Conservation (phyloP, 495 filamentous ascomycete genomes). For the Aspergillus sclerotioniger region DNA sequence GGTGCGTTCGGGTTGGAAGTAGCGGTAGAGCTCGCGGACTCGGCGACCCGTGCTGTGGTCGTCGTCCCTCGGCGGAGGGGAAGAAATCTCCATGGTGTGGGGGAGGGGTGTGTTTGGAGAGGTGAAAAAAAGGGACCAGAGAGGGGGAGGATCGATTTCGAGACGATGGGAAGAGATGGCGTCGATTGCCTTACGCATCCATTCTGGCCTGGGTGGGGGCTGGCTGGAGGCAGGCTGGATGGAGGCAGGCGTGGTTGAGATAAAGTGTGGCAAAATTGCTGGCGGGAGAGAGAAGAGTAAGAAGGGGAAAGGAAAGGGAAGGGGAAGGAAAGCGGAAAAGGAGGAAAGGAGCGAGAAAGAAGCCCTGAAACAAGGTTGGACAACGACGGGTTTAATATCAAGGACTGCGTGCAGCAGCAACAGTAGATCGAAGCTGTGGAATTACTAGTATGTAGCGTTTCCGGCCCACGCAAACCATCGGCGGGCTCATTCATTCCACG, state of each 20-base stretch:
- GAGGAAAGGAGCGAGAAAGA: not conserved
- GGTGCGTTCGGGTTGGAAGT: constrained; percentile 38
- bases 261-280: constrained; percentile 12
- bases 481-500: not conserved
- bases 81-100: constrained; percentile 17
- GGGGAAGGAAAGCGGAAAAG: not conserved
- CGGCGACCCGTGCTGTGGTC: constrained; percentile 35
- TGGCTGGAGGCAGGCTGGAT: not conserved
- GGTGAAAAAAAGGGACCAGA: not conserved
- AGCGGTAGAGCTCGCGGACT: constrained; percentile 47
- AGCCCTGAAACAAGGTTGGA: constrained; percentile 6
- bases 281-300: not conserved
- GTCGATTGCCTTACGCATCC: not conserved
- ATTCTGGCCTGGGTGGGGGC: constrained; percentile 3
- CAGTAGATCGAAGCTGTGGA: too few relatives aligned
- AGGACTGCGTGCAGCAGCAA: constrained; percentile 6
- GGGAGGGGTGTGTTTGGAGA: too few relatives aligned
- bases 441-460: too few relatives aligned
- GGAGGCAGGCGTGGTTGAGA: not conserved
- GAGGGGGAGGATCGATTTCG: not conserved
- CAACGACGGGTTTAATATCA: constrained; percentile 6
- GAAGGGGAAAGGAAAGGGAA: not conserved
- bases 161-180: not conserved
- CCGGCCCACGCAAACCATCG: not conserved
- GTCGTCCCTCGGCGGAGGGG: constrained; percentile 9